Evolutionary conservation across 2,329 filamentous ascomycete genomes (phyloP).

Genomic region (Zelopaecilomyces penicillatus): DNA sequence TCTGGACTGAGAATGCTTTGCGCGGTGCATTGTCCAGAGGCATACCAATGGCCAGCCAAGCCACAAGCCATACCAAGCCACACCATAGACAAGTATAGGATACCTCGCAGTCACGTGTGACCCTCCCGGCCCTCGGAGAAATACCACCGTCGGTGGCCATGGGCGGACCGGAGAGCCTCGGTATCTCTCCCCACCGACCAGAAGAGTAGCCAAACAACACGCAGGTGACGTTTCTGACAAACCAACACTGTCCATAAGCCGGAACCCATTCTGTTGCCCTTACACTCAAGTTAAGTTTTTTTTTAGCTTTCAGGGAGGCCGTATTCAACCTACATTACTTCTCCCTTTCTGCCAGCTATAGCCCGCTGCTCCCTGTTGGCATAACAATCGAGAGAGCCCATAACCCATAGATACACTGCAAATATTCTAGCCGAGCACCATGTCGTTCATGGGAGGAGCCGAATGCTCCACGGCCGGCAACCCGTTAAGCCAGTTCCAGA

Average conservation of each 20-base stretch:
- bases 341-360: too few species aligned
- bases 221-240: constrained; percentile 7
- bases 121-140: constrained; percentile 2
- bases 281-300: not conserved
- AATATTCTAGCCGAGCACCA: constrained; percentile 30
- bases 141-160: not conserved
- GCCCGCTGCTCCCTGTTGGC: too few species aligned
- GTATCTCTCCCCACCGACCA: constrained; percentile 8
- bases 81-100: not conserved
- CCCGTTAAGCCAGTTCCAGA: constrained; percentile 93
- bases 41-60: not conserved
- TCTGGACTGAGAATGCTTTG: not conserved
- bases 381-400: not conserved
- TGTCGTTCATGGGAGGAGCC: constrained; percentile 93
- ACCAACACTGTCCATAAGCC: not conserved
- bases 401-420: constrained; percentile 1
- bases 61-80: constrained; percentile 3
- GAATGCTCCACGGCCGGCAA: constrained; percentile 97
- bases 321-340: too few species aligned
- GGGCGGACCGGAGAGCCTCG: constrained; percentile 10
- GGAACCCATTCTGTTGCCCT: not conserved
- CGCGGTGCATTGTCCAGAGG: not conserved
- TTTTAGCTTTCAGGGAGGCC: not conserved
- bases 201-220: not conserved
- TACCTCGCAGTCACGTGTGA: constrained; percentile 29